A percentile compares a stretch with the other conserved stretches of the same genome.
Evolutionary conservation across 2,329 filamentous ascomycete species (phyloP).

Genomic region (Ophiostoma tasmaniense): DNA sequence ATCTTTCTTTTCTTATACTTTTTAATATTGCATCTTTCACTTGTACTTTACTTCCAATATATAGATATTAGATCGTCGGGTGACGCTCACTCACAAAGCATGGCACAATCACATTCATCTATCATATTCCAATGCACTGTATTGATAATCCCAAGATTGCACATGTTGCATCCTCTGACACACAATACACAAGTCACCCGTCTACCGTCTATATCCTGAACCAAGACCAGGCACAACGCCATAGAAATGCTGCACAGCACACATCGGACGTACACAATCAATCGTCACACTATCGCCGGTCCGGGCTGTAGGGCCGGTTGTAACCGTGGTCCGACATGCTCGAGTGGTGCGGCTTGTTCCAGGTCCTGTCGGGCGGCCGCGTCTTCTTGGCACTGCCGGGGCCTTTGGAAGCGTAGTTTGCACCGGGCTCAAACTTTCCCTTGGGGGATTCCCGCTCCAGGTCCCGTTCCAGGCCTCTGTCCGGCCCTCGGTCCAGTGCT

Average conservation of each 20-base stretch:
- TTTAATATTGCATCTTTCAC: neutral
- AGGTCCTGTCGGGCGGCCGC: neutral
- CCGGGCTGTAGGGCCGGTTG: neutral
- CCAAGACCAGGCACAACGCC: neutral
- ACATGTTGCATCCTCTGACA: neutral
- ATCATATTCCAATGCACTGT: neutral
- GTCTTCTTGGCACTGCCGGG: neutral
- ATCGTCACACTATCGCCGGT: neutral
- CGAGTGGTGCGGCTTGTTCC: neutral
- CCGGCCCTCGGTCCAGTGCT: neutral
- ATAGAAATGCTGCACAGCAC: neutral
- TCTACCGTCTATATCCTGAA: neutral
- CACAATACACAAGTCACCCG: neutral
- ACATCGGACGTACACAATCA: neutral
- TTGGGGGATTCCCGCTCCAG: neutral
- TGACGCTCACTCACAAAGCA: neutral
- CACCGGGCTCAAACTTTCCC: neutral
- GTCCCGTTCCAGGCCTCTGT: neutral
- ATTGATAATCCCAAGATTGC: neutral
- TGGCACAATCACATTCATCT: neutral
- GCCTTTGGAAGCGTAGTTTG: neutral
- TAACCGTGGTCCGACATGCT: neutral
- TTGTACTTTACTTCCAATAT: neutral
- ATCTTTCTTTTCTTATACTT: neutral
- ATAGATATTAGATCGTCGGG: neutral